Evolutionary conservation across 1,284 basidiomycete species (phyloP).

Genomic region (Stygiomarasmius scandens): DNA sequence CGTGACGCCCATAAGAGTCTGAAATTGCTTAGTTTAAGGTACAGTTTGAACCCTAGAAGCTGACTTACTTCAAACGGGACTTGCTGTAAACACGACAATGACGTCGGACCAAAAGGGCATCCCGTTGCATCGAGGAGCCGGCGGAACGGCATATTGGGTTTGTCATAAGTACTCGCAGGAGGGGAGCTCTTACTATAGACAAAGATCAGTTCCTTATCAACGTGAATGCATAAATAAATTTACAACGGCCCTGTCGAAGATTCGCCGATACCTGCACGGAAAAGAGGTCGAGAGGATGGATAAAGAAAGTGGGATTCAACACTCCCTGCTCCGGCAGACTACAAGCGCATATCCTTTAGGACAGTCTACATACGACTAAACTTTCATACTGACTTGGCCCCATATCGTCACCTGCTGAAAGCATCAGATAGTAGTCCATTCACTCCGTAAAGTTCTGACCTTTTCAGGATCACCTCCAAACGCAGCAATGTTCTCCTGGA

Average conservation of each 20-base stretch:
- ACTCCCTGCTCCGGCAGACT: constrained; percentile 61
- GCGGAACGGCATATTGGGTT: constrained; percentile 55
- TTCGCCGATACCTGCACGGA: constrained; percentile 57
- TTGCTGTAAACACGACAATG: constrained; percentile 49
- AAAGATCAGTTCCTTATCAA: background rate
- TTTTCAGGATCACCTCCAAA: constrained; percentile 23
- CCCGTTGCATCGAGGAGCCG: constrained; percentile 48
- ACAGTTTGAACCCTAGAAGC: background rate
- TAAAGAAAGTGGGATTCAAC: constrained; percentile 54
- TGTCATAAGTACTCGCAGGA: constrained; percentile 53
- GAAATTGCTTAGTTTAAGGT: background rate
- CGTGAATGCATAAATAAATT: constrained; percentile 24
- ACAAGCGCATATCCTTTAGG: background rate
- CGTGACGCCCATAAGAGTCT: constrained; percentile 50
- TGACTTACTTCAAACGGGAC: constrained; percentile 49
- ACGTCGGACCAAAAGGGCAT: constrained; percentile 43
- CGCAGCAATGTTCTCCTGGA: constrained; percentile 19
- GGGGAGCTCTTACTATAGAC: constrained; percentile 55
- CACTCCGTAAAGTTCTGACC: constrained; percentile 5
- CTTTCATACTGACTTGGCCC: constrained; percentile 47
- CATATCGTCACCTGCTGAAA: constrained; percentile 55
- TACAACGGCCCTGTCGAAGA: constrained; percentile 61
- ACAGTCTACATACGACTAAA: background rate
- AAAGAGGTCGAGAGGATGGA: constrained; percentile 40
- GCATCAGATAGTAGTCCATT: background rate